Evolutionary conservation across 495 filamentous ascomycete species (phyloP).

Genomic region (Thermothielavioides terrestris): DNA sequence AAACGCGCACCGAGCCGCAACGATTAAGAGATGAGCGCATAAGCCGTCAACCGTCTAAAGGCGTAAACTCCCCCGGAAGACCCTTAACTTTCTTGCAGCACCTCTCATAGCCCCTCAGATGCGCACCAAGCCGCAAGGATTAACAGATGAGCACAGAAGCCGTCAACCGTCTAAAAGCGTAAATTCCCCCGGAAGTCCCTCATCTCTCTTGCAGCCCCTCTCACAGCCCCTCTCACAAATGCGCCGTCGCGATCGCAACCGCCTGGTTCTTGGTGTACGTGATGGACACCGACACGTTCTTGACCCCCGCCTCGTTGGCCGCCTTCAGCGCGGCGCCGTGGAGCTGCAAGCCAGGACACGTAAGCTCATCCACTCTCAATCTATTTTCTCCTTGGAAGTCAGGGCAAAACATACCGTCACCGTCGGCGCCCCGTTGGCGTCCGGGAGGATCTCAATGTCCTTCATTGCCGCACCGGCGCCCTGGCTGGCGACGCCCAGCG

Average conservation of each 20-base stretch:
- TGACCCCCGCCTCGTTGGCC: slow-evolving; percentile 75
- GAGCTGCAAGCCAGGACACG: slow-evolving; percentile 49
- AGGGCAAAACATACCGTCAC: slow-evolving; percentile 61
- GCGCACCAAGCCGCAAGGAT: too few relatives aligned
- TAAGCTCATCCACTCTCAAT: slow-evolving; percentile 15
- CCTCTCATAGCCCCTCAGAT: too few relatives aligned
- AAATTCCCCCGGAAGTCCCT: not conserved
- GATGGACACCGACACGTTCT: slow-evolving; percentile 82
- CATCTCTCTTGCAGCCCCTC: not conserved
- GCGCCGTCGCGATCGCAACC: slow-evolving; percentile 67
- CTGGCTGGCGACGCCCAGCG: slow-evolving; percentile 75
- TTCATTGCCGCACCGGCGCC: slow-evolving; percentile 83
- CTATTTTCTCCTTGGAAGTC: not conserved
- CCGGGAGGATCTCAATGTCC: slow-evolving; percentile 85
- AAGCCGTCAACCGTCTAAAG: too few relatives aligned
- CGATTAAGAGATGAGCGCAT: too few relatives aligned
- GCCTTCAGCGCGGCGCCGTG: slow-evolving; percentile 73
- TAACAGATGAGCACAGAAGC: too few relatives aligned
- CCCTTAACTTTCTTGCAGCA: too few relatives aligned
- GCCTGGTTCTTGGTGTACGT: slow-evolving; percentile 89
- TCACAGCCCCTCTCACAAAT: slow-evolving; percentile 16
- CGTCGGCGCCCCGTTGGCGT: slow-evolving; percentile 70
- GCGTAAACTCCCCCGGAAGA: too few relatives aligned
- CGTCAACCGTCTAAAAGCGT: not conserved
- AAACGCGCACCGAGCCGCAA: too few relatives aligned